Conservation (phyloP, 495 filamentous ascomycete genomes). For the Neurospora sp. region DNA sequence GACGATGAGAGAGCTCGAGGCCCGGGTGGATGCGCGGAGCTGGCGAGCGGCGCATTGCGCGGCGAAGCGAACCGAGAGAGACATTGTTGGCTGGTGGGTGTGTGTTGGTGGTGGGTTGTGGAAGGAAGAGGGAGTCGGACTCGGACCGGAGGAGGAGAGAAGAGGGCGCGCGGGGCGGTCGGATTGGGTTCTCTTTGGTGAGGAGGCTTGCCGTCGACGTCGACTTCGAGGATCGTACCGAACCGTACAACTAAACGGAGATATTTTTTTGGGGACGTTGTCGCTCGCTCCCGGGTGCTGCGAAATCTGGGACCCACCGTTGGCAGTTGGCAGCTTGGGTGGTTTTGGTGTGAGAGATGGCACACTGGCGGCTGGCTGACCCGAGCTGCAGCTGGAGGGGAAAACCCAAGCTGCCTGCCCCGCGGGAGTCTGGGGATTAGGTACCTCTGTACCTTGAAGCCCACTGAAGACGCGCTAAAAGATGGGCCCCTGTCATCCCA, state of each 20-base stretch:
- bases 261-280: background rate
- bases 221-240: background rate
- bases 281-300: background rate
- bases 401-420: background rate
- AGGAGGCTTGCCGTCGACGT: background rate
- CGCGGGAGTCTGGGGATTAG: background rate
- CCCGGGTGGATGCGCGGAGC: constrained; percentile 33
- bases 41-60: constrained; percentile 50
- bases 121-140: background rate
- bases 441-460: background rate
- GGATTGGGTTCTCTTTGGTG: constrained; percentile 1
- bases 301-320: background rate
- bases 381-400: background rate
- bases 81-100: constrained; percentile 34
- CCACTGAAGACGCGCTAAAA: background rate
- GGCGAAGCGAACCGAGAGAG: constrained; percentile 46
- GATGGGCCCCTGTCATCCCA: background rate
- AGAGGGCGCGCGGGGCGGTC: constrained; percentile 7
- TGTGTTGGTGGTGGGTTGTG: background rate
- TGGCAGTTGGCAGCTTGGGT: background rate
- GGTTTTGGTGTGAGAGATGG: background rate
- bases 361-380: background rate
- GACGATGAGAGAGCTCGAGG: constrained; percentile 28
- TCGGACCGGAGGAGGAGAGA: constrained; percentile 1
- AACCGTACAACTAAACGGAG: background rate